Evolutionary conservation across 768 basidiomycete species (phyloP).

Genomic region (Ramaria rubella): DNA sequence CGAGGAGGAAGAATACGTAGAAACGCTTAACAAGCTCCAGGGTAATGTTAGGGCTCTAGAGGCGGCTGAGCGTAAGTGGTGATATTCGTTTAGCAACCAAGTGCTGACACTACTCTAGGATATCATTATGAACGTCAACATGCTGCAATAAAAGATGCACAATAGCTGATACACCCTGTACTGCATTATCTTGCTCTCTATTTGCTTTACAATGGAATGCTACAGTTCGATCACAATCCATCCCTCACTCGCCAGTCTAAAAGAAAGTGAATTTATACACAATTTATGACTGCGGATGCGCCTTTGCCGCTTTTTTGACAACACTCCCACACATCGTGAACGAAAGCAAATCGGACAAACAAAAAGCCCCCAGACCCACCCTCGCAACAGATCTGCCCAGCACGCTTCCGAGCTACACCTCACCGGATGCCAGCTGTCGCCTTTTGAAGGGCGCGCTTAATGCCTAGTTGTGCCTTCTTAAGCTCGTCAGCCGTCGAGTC

Average conservation of each 20-base stretch:
- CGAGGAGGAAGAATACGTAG: constrained; percentile 94
- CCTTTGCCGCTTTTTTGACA: not conserved
- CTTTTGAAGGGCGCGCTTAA: constrained; percentile 98
- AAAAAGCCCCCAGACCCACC: not conserved
- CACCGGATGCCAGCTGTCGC: constrained; percentile 86
- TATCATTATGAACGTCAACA: constrained; percentile 11
- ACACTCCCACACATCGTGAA: not conserved
- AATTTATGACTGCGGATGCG: not conserved
- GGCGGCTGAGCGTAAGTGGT: constrained; percentile 74
- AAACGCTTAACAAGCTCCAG: constrained; percentile 91
- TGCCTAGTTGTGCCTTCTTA: constrained; percentile 89
- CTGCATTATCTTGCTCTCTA: not conserved
- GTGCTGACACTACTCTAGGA: not conserved
- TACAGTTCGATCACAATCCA: not conserved
- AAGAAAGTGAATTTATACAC: not conserved
- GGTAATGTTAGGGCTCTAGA: constrained; percentile 83
- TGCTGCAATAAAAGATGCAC: not conserved
- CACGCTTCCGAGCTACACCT: constrained; percentile 19
- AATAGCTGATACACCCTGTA: not conserved
- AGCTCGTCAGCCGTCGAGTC: constrained; percentile 91
- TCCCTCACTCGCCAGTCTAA: not conserved
- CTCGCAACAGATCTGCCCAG: not conserved
- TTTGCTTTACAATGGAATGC: not conserved
- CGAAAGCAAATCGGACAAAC: not conserved
- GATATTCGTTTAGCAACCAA: not conserved